Percentiles rank a stretch among this genome's conserved stretches.
Conservation (phyloP, 345 rosid species). For the Eucalyptus pauciflora region DNA sequence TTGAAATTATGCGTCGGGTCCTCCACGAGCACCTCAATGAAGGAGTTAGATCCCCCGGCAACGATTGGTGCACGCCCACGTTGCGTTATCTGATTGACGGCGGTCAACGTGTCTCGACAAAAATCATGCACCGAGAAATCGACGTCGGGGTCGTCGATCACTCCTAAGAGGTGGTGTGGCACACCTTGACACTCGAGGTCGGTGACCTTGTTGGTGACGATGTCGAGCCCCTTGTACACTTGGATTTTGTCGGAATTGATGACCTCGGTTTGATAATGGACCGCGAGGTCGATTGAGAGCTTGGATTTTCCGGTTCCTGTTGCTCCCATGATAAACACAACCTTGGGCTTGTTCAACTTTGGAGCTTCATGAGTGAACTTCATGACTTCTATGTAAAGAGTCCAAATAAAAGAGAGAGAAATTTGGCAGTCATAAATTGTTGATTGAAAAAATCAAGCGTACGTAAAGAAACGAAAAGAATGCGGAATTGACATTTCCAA, state of each 20-base stretch:
- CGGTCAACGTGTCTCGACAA: slow-evolving; percentile 3
- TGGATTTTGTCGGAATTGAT: slow-evolving; percentile 32
- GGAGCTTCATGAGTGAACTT: not conserved
- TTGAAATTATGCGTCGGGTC: not conserved
- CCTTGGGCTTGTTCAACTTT: not conserved
- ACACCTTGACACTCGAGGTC: slow-evolving; percentile 11
- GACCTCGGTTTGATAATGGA: slow-evolving; percentile 5
- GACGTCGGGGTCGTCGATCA: not conserved
- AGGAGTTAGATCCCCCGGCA: slow-evolving; percentile 28
- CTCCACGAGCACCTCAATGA: slow-evolving; percentile 6
- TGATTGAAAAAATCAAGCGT: not conserved
- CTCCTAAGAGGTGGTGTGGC: slow-evolving; percentile 25
- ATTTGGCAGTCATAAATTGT: not conserved
- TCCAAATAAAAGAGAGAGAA: not conserved
- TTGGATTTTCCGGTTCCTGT: slow-evolving; percentile 25
- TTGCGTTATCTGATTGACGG: slow-evolving; percentile 1
- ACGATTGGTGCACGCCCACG: slow-evolving; percentile 4
- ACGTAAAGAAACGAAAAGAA: not conserved
- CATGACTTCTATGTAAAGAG: not conserved
- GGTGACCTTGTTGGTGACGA: slow-evolving; percentile 27
- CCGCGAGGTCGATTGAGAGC: slow-evolving; percentile 16
- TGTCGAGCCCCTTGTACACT: slow-evolving; percentile 20
- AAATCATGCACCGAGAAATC: slow-evolving; percentile 11
- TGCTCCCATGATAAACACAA: slow-evolving; percentile 19
- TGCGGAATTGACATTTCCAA: not conserved